These are phyloP conservation scores for Candida sanyaensis DNA, from an alignment of 1,139 yeast genomes.

Conservation along the genomic window DNA sequence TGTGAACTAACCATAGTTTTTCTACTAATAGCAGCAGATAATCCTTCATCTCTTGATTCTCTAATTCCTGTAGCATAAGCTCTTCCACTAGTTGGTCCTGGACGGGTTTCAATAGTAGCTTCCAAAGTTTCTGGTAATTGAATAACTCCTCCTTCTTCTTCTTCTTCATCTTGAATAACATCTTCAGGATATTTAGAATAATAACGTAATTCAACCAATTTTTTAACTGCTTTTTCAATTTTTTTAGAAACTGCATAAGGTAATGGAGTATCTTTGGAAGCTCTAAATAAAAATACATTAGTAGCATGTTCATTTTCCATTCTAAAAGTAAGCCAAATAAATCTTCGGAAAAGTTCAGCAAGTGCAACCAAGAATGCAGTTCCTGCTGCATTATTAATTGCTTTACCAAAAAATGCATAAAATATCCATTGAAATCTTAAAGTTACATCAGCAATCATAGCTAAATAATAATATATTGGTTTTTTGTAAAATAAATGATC, in stretches of 20 bases:
- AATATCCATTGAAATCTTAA: slow-evolving; percentile 91
- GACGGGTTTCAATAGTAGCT: not conserved
- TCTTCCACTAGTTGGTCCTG: slow-evolving; percentile 4
- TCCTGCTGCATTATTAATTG: slow-evolving; percentile 88
- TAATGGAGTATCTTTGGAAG: slow-evolving; percentile 81
- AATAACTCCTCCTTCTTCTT: not conserved
- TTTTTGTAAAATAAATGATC: slow-evolving; percentile 66
- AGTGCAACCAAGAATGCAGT: slow-evolving; percentile 82
- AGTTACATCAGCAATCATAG: slow-evolving; percentile 71
- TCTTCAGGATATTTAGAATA: slow-evolving; percentile 7
- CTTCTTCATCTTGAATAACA: not conserved
- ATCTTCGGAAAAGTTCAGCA: slow-evolving; percentile 79
- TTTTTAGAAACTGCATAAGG: slow-evolving; percentile 62
- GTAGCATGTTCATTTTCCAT: slow-evolving; percentile 96
- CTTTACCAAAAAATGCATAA: slow-evolving; percentile 68
- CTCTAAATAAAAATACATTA: slow-evolving; percentile 80
- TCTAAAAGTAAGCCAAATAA: slow-evolving; percentile 87
- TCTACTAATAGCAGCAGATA: slow-evolving; percentile 12
- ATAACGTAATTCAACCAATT: slow-evolving; percentile 39
- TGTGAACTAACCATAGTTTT: slow-evolving; percentile 6
- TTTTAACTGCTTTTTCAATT: slow-evolving; percentile 43
- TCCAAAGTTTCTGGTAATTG: not conserved
- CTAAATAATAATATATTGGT: slow-evolving; percentile 66
- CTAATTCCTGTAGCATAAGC: slow-evolving; percentile 13
- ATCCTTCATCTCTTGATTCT: slow-evolving; percentile 15